phyloP scores from a whole-genome alignment of 1,284 basidiomycete species.

The Porogramme epimiltina region DNA sequence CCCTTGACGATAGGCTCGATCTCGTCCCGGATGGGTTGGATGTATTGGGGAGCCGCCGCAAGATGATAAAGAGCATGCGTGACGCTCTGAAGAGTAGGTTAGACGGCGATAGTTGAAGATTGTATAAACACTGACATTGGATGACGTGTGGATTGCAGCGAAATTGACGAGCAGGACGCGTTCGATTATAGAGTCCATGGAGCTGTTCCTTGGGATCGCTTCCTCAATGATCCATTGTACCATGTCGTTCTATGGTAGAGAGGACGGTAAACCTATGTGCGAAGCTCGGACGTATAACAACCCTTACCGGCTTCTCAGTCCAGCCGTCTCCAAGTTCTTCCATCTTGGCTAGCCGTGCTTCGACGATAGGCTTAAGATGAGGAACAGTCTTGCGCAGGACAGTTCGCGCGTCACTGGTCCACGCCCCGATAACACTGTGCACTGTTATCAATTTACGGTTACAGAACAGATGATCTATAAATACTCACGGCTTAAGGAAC shows the following conservation, averaged over 20 bases:
- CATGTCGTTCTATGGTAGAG: constrained; percentile 25
- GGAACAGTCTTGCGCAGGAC: constrained; percentile 22
- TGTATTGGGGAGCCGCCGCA: constrained; percentile 41
- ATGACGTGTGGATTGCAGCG: background rate
- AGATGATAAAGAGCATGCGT: constrained; percentile 42
- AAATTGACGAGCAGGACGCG: background rate
- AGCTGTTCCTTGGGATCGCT: constrained; percentile 15
- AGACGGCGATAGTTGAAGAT: too few relatives aligned
- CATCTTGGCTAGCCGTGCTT: constrained; percentile 39
- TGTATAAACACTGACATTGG: background rate
- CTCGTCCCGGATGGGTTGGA: constrained; percentile 47
- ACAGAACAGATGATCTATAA: background rate
- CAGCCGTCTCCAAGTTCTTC: constrained; percentile 37
- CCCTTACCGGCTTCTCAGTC: constrained; percentile 39
- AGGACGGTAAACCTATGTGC: background rate
- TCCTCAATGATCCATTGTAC: constrained; percentile 31
- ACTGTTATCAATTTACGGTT: background rate
- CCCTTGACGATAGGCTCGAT: constrained; percentile 36
- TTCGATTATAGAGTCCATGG: constrained; percentile 6
- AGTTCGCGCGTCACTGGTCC: constrained; percentile 17
- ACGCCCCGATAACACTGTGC: constrained; percentile 20
- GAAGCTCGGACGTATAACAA: too few relatives aligned
- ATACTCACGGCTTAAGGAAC: constrained; percentile 41
- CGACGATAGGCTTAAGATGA: constrained; percentile 39
- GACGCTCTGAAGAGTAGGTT: constrained; percentile 29